Evolutionary conservation across 164 flowering plant species (phyloP), one percentile per base, ranked within the genome.

Genomic region (Vitis rupestris): DNA sequence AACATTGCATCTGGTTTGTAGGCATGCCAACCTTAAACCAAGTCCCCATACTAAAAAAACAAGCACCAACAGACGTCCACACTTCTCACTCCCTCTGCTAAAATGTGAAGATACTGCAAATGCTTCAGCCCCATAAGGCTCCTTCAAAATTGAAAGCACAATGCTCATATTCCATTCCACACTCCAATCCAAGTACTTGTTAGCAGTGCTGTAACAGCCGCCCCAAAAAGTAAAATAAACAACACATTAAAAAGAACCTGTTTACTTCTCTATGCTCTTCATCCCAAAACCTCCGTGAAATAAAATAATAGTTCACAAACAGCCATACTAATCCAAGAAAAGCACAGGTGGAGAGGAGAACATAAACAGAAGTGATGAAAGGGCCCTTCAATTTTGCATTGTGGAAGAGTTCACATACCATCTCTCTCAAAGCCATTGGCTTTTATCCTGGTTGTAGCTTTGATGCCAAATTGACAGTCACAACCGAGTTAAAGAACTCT

Each of bases 151-250:
- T 8, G 75, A 79, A 31, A 74, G 63, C 11, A 70, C 75, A n/a
- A 73, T 4, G 10, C 77, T 37, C 77, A 74, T 50, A 49, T 76
- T 76, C 80, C 82, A 80, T 12, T 52, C 50, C 4, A 71, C 62
- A 65, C 67, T 65, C 70, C 71, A 63, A 16, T 73, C 77, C 63
- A 64, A 11, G 63, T 66, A 74, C 54, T 73, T 73, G 13, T 30
- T 10, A 68, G 17, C 37, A 61, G 13, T 10, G 30, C 59, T 15
- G 57, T 13, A 29, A 71, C 52, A 37, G 49, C 51, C 3, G 63
- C 11, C 9, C 64, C 66, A 59, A n/a, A 65, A 17, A 73, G 0
- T 17, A 55, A 58, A 7, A 2, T 1, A 15, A 67, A 51, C 4
- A 44, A 23, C 4, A 19, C 50, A 55, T 58, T 3, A 37, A 9